Evolutionary conservation across 129 eudicot species (phyloP).

Genomic region (Chrysanthemum lavandulifolium): DNA sequence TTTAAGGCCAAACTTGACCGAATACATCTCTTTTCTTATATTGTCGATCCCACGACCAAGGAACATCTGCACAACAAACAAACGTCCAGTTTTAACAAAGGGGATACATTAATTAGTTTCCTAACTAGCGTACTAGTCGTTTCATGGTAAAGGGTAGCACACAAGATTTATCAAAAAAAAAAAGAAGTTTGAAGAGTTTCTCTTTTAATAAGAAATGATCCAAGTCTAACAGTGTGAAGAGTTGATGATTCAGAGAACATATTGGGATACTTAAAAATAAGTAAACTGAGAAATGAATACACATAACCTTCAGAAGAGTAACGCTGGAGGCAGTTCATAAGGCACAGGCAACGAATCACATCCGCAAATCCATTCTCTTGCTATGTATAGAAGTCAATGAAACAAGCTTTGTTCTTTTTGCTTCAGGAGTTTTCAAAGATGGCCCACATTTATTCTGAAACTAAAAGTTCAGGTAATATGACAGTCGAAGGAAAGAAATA

Average conservation of each 20-base stretch:
- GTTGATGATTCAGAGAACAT: background rate
- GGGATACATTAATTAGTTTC: background rate
- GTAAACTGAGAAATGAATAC: background rate
- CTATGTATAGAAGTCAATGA: conserved; percentile 58
- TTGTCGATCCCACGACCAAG: conserved; percentile 95
- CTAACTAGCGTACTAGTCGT: background rate
- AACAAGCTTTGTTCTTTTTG: conserved; percentile 62
- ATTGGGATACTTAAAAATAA: background rate
- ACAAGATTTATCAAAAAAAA: background rate
- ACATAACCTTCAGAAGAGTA: conserved; percentile 71
- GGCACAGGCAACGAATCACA: conserved; percentile 77
- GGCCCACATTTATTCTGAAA: conserved; percentile 47
- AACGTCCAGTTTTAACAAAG: conserved; percentile 16
- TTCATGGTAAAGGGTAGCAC: too few species aligned
- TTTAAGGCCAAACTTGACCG: conserved; percentile 90
- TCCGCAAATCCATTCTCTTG: conserved; percentile 35
- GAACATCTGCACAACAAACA: conserved; percentile 61
- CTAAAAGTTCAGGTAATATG: background rate
- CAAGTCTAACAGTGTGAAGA: background rate
- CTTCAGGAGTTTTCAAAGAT: conserved; percentile 19
- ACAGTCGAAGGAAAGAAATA: background rate
- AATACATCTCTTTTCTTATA: conserved; percentile 72
- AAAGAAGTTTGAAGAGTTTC: background rate
- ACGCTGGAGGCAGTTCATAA: conserved; percentile 85
- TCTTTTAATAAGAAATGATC: background rate